Percentiles rank a stretch among this genome's conserved stretches.
phyloP scores from a whole-genome alignment of 495 filamentous ascomycete genomes.

The Antarctomyces pellizariae region DNA sequence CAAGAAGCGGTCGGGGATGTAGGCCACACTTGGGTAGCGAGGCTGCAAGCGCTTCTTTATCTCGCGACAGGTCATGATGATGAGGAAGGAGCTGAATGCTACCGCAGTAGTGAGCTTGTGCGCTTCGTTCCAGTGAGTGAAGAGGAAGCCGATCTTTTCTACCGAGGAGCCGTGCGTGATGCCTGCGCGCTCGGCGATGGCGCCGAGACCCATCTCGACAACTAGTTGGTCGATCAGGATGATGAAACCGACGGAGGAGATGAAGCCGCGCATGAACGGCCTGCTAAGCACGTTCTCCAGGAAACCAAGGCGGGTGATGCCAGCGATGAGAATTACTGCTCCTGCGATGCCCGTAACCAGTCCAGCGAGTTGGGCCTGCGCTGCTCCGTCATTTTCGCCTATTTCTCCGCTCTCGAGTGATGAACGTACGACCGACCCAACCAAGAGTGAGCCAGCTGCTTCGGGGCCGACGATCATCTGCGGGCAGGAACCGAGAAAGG shows the following conservation, averaged over 20 bases:
- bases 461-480: slow-evolving; percentile 91
- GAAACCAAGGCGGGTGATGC: slow-evolving; percentile 70
- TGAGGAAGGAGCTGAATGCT: slow-evolving; percentile 52
- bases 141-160: slow-evolving; percentile 61
- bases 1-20: slow-evolving; percentile 77
- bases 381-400: slow-evolving; percentile 42
- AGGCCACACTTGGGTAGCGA: slow-evolving; percentile 58
- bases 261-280: slow-evolving; percentile 85
- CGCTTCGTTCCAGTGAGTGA: slow-evolving; percentile 34
- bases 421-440: slow-evolving; percentile 62
- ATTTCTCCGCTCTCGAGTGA: slow-evolving; percentile 47
- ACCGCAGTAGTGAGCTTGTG: slow-evolving; percentile 56
- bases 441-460: slow-evolving; percentile 75
- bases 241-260: slow-evolving; percentile 85
- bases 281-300: slow-evolving; percentile 83
- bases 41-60: slow-evolving; percentile 67
- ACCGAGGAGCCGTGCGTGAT: slow-evolving; percentile 65
- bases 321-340: slow-evolving; percentile 63
- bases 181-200: slow-evolving; percentile 23
- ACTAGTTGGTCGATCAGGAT: slow-evolving; percentile 90
- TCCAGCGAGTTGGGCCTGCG: slow-evolving; percentile 69
- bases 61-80: slow-evolving; percentile 53
- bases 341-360: slow-evolving; percentile 73
- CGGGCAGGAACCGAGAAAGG: slow-evolving; percentile 71
- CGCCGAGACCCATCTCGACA: slow-evolving; percentile 62